Evolutionary conservation across 176 grass and related monocot species (phyloP), one percentile per base, ranked within the genome.

Genomic region (Lolium multiflorum): DNA sequence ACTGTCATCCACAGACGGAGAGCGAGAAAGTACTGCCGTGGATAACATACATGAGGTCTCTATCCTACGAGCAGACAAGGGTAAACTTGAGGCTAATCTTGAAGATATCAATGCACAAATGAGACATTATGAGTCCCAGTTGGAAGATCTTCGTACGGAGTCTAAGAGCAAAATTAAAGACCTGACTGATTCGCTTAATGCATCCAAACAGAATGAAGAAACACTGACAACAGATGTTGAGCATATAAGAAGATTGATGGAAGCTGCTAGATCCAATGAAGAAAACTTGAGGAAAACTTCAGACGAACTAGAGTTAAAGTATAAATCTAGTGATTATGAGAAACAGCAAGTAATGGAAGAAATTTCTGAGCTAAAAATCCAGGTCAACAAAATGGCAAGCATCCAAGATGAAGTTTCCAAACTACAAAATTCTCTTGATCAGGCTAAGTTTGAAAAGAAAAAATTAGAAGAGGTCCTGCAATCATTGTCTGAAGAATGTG

Each of bases 121-220:
- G 55, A 89, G 88, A 67, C 73, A 90, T 55, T 94, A 83, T 13
- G 87, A 96, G 62, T 84, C 55, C 80, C 92, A 93, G 52, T 71
- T 99, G 46, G 87, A 94, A 94, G 87, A 86, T 68, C 73, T 88
- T 8, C 85, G 65, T 57, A 83, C 84, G 74, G 97, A 99, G 83
- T 94, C 90, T 76, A 94, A 91, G 85, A 88, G 51, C 54, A 99
- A 94, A 87, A 89, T 94, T 87, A 95, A 94, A 87, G 94, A 89
- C 20, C 91, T 99, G 51, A 74, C 84, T 77, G 94, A 99, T 94
- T 91, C 91, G 72, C 92, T 96, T 80, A 93, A 94, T 80, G 82
- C 80, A 39, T 96, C 89, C 21, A 99, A 94, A 90, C 97, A 96
- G 62, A 96, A 93, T 14, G 97, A 96, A 77, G 94, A 94, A 93